phyloP scores from a whole-genome alignment of 345 rosid species.

The Corchorus capsularis region DNA sequence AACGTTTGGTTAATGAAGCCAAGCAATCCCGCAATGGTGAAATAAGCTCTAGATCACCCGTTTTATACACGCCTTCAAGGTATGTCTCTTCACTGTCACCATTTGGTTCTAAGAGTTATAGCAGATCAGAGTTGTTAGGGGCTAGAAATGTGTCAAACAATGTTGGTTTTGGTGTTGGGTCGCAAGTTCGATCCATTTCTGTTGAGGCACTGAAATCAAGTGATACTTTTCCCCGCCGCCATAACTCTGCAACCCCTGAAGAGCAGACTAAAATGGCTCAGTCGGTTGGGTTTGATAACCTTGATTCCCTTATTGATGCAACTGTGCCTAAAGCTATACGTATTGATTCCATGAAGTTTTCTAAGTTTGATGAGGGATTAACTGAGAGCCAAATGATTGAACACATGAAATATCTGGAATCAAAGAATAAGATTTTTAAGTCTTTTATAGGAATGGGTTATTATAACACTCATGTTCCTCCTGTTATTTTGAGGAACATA shows the following conservation, averaged over 20 bases:
- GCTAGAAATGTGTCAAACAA: constrained; percentile 24
- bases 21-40: constrained; percentile 51
- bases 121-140: constrained; percentile 32
- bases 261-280: constrained; percentile 81
- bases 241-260: constrained; percentile 90
- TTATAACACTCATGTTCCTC: constrained; percentile 81
- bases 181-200: constrained; percentile 67
- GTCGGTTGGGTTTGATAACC: constrained; percentile 65
- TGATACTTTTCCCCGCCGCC: constrained; percentile 92
- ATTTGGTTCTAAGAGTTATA: constrained; percentile 35
- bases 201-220: constrained; percentile 67
- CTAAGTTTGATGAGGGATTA: constrained; percentile 82
- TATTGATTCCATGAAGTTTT: constrained; percentile 78
- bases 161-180: constrained; percentile 36
- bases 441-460: constrained; percentile 96
- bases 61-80: constrained; percentile 60
- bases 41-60: constrained; percentile 36
- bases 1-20: constrained; percentile 58
- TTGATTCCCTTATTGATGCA: constrained; percentile 74
- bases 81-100: constrained; percentile 75
- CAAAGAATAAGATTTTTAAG: constrained; percentile 81
- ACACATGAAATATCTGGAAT: constrained; percentile 76
- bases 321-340: constrained; percentile 98
- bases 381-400: constrained; percentile 87
- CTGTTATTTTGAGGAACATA: constrained; percentile 91